Conservation (phyloP, 345 rosid species). For the Camelina hispida region DNA sequence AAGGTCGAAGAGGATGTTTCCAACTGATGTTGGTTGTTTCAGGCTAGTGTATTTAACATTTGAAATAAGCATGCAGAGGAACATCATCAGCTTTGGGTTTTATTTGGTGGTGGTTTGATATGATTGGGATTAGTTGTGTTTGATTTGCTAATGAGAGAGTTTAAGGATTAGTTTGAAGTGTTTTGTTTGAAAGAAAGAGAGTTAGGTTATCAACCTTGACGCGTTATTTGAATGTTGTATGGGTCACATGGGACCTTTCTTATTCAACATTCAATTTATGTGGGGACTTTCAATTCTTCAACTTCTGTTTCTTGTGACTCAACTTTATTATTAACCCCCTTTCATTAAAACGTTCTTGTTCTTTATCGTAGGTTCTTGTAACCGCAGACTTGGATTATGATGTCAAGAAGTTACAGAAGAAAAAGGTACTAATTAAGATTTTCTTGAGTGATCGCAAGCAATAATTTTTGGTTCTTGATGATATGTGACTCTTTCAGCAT, state of each 20-base stretch:
- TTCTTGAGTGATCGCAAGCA: neutral
- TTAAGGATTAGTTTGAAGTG: neutral
- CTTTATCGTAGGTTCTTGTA: constrained; percentile 48
- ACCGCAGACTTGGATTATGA: constrained; percentile 45
- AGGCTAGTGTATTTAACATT: neutral
- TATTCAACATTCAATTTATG: constrained; percentile 23
- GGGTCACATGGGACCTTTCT: constrained; percentile 5
- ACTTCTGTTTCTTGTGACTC: constrained; percentile 36
- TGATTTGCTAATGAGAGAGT: neutral
- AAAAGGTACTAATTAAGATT: constrained; percentile 50
- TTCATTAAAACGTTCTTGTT: constrained; percentile 11
- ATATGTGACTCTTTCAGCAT: neutral
- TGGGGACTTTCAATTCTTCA: neutral
- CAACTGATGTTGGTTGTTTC: neutral
- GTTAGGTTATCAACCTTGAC: constrained; percentile 36
- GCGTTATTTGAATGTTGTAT: constrained; percentile 11
- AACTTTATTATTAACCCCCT: neutral
- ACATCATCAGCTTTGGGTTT: neutral
- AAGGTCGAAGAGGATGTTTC: too few relatives aligned
- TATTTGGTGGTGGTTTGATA: neutral
- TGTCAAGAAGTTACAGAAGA: constrained; percentile 58
- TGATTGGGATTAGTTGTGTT: neutral
- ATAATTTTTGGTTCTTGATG: neutral
- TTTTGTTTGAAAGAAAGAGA: neutral
- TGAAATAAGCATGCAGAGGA: neutral